Evolutionary conservation across 208 protist genomes (phyloP).

Genomic region (Trypanosoma conorhini): DNA sequence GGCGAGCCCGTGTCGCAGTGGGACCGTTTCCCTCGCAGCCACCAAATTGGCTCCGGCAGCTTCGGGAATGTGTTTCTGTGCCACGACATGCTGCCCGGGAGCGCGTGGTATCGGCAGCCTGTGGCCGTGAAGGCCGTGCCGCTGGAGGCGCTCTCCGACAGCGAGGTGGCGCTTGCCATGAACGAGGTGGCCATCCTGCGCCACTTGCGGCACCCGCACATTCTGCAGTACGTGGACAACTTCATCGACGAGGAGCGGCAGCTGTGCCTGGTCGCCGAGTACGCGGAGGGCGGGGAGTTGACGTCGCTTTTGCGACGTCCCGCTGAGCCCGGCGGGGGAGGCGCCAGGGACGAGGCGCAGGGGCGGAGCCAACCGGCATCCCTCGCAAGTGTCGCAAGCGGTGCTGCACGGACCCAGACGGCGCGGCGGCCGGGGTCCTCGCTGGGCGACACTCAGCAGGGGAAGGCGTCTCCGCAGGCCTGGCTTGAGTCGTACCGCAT

Average conservation of each 20-base stretch:
- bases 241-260: conserved; percentile 72
- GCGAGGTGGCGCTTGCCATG: conserved; percentile 71
- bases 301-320: conserved; percentile 25
- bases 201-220: conserved; percentile 75
- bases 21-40: conserved; percentile 49
- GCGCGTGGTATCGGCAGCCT: conserved; percentile 20
- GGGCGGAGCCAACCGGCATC: not conserved
- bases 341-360: not conserved
- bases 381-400: not conserved
- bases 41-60: conserved; percentile 59
- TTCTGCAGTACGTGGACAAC: conserved; percentile 83
- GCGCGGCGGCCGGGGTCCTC: not conserved
- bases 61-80: conserved; percentile 86
- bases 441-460: not conserved
- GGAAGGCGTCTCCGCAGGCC: not conserved
- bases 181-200: conserved; percentile 78
- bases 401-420: not conserved
- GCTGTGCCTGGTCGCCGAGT: conserved; percentile 88
- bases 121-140: conserved; percentile 82
- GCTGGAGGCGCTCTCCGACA: conserved; percentile 48
- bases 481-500: conserved; percentile 79
- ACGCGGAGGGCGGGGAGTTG: conserved; percentile 83
- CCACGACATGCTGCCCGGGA: conserved; percentile 36
- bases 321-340: not conserved
- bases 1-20: conserved; percentile 33